Evolutionary conservation across 2,329 filamentous ascomycete species (phyloP).

Genomic region (Hymenoscyphus salicellus): DNA sequence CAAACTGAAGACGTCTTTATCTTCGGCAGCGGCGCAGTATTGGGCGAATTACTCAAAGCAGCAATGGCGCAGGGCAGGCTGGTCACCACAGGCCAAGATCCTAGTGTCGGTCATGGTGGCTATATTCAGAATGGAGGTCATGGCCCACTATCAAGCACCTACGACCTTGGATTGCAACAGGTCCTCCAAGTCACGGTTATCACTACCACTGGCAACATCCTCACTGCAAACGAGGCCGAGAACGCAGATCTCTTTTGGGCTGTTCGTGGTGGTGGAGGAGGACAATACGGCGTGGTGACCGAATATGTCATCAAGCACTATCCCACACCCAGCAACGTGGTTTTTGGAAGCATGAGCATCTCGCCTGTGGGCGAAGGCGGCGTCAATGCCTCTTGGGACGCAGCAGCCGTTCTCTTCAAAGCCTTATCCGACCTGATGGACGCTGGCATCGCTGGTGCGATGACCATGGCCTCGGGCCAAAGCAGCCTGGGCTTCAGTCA

Average conservation of each 20-base stretch:
- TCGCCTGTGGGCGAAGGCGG: neutral
- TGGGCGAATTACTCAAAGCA: slow-evolving; percentile 44
- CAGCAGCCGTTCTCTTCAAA: slow-evolving; percentile 1
- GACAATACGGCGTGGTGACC: slow-evolving; percentile 56
- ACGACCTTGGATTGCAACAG: slow-evolving; percentile 59
- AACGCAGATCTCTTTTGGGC: slow-evolving; percentile 62
- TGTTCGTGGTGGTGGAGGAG: slow-evolving; percentile 49
- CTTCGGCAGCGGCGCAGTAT: slow-evolving; percentile 23
- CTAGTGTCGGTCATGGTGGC: slow-evolving; percentile 40
- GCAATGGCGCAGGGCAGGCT: slow-evolving; percentile 42
- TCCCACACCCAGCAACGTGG: slow-evolving; percentile 3
- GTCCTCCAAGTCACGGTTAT: slow-evolving; percentile 56
- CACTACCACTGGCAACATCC: slow-evolving; percentile 46
- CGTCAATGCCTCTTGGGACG: slow-evolving; percentile 11
- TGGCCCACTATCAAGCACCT: slow-evolving; percentile 47
- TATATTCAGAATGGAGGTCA: slow-evolving; percentile 61
- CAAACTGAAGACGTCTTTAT: too few species aligned
- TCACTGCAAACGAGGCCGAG: slow-evolving; percentile 49
- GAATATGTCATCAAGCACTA: slow-evolving; percentile 12
- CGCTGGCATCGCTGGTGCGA: slow-evolving; percentile 8
- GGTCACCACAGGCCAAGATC: slow-evolving; percentile 50
- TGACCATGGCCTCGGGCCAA: neutral
- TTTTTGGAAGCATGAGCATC: slow-evolving; percentile 6
- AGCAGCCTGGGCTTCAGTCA: neutral
- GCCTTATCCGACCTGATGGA: slow-evolving; percentile 15